Base-by-base conservation (phyloP, 345 rosid species). In the Mangifera indica region DNA sequence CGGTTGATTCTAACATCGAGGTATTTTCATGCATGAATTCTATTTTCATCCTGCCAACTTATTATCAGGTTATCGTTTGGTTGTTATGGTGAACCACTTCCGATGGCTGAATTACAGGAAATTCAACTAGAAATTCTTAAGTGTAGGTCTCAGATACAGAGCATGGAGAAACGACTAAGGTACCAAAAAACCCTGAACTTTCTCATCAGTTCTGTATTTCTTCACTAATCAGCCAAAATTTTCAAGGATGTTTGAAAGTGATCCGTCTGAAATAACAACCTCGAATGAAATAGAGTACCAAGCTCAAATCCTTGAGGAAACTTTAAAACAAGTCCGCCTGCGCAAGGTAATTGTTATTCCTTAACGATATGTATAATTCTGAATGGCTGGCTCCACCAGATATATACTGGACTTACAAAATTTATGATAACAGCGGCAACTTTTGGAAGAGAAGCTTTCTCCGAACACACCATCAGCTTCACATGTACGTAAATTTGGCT, bases 141-240 rank as follows among this genome's bases (percentile, higher is more conserved):
- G 67, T 72, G 53, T 10, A 73, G 68, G 64, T 53, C 71, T 26
- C 79, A 42, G 21, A n/a, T 85, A 20, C 69, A 60, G 52, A 70
- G 73, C 24, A 66, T 77, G 71, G 82, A 77, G 66, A 81, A 69
- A 81, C 76, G 71, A 71, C 74, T 85, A 64, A 77, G 86, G 85
- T 81, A 77, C 18, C 0, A 37, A 37, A 37, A 37, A 7, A 6
- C 9, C 9, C 42, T 5, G 1, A 37, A 37, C 42, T 37, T 37
- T 37, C 8, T 37, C 42, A 6, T 37, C 20, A 22, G 20, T 63
- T 46, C 3, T 29, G 32, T 29, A 2, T 45, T 44, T 14, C 17
- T 46, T 49, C 0, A 18, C 15, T 34, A 20, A 69, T 56, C 2
- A 0, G 4, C 26, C 44, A 40, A 42, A 18, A 64, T 40, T 11